Percentiles rank a stretch among this genome's conserved stretches.
These are phyloP conservation scores for Teratosphaeria gauchensis DNA, from an alignment of 2,329 filamentous ascomycete species.

Conservation along the genomic window DNA sequence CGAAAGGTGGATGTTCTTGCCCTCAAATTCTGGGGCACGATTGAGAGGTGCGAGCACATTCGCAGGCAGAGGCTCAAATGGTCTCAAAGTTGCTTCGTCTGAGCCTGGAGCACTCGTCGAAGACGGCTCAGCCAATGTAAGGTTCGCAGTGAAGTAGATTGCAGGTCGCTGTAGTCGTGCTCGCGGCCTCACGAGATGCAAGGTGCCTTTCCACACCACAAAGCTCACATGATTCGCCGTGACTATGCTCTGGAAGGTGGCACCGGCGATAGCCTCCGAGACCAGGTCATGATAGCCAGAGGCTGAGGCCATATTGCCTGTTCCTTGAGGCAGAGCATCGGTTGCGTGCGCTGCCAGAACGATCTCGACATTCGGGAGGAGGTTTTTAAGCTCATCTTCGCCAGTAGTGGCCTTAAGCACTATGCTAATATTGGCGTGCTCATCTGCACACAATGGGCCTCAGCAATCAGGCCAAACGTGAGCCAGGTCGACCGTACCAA, in stretches of 20 bases:
- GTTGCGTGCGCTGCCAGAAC: constrained; percentile 23
- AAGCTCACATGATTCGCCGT: constrained; percentile 11
- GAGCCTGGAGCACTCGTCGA: constrained; percentile 45
- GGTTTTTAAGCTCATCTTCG: constrained; percentile 10
- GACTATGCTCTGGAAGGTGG: constrained; percentile 11
- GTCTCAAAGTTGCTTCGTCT: constrained; percentile 57
- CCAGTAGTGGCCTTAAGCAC: constrained; percentile 14
- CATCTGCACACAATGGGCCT: constrained; percentile 16
- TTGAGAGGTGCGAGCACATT: constrained; percentile 70
- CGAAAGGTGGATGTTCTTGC: constrained; percentile 55
- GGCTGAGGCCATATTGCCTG: constrained; percentile 18
- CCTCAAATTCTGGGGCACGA: constrained; percentile 42
- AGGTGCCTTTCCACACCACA: constrained; percentile 17
- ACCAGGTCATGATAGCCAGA: constrained; percentile 23
- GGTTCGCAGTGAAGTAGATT: constrained; percentile 47
- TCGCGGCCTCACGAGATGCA: constrained; percentile 32
- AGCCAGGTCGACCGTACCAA: constrained; percentile 12
- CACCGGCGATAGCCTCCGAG: constrained; percentile 8
- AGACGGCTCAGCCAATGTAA: constrained; percentile 7
- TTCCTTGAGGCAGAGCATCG: constrained; percentile 22
- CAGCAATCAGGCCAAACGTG: constrained; percentile 10
- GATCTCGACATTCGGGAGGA: constrained; percentile 18
- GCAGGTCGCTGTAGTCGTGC: constrained; percentile 58
- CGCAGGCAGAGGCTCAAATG: constrained; percentile 57
- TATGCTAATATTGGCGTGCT: constrained; percentile 16